Evolutionary conservation across 1,284 basidiomycete species (phyloP).

Genomic region (Ceraceosorus guamensis): DNA sequence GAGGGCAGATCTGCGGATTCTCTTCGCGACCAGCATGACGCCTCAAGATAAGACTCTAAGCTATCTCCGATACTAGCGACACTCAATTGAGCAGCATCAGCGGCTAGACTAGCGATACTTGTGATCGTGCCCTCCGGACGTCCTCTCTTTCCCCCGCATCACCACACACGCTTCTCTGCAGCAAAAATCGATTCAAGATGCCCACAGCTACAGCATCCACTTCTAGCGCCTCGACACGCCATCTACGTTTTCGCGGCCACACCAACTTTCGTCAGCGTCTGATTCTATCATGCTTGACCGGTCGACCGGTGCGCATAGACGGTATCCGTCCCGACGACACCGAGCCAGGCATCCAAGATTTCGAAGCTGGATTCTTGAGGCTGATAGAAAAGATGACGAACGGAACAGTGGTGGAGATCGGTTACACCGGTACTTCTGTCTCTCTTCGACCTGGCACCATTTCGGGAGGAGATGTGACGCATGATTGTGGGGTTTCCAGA

Average conservation of each 20-base stretch:
- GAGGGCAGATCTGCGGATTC: too few species aligned
- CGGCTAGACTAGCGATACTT: too few species aligned
- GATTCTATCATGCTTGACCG: constrained; percentile 77
- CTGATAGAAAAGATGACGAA: constrained; percentile 88
- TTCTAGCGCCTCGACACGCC: background rate
- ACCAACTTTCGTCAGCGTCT: constrained; percentile 76
- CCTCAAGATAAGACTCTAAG: too few species aligned
- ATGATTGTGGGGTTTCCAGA: constrained; percentile 79
- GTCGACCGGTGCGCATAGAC: constrained; percentile 77
- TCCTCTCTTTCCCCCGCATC: too few species aligned
- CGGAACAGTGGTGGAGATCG: constrained; percentile 91
- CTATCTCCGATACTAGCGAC: too few species aligned
- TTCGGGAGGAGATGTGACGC: constrained; percentile 69
- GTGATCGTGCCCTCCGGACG: too few species aligned
- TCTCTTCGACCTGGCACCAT: constrained; percentile 87
- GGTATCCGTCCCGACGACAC: constrained; percentile 84
- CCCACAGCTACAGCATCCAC: constrained; percentile 4
- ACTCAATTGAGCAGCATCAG: too few species aligned
- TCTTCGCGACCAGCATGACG: too few species aligned
- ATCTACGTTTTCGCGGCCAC: constrained; percentile 65
- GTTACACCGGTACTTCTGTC: constrained; percentile 60
- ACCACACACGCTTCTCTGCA: too few species aligned
- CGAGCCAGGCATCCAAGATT: constrained; percentile 88
- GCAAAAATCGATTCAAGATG: background rate
- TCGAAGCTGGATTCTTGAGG: constrained; percentile 82